Evolutionary conservation across 1,139 yeast genomes (phyloP).

Genomic region (Wickerhamomyces sp.): DNA sequence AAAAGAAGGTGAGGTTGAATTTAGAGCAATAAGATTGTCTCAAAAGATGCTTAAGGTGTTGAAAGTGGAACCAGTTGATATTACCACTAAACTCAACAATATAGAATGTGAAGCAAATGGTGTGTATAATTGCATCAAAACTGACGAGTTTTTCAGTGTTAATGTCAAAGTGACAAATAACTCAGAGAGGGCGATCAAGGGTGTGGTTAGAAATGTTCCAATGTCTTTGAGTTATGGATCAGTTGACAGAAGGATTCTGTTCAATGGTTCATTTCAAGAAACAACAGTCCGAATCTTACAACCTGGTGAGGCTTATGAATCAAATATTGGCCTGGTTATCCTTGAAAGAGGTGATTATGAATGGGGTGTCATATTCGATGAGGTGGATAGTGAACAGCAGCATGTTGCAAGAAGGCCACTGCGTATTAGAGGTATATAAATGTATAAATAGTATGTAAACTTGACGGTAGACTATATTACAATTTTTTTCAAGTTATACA

Average conservation of each 20-base stretch:
- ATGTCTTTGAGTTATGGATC: constrained; percentile 32
- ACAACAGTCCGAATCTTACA: constrained; percentile 38
- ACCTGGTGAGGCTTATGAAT: constrained; percentile 38
- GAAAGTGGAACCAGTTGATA: constrained; percentile 42
- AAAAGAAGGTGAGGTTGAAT: constrained; percentile 56
- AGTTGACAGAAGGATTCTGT: constrained; percentile 49
- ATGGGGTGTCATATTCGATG: constrained; percentile 72
- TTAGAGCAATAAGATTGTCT: constrained; percentile 61
- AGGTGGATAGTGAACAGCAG: constrained; percentile 27
- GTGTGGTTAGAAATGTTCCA: constrained; percentile 67
- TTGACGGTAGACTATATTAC: too few species aligned
- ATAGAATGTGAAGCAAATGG: constrained; percentile 16
- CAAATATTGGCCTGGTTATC: constrained; percentile 53
- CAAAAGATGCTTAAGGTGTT: constrained; percentile 46
- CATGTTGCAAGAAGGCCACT: constrained; percentile 32
- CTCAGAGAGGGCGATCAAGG: constrained; percentile 38
- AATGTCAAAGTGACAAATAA: constrained; percentile 44
- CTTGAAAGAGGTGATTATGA: constrained; percentile 72
- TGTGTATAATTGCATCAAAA: constrained; percentile 26
- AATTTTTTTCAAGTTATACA: too few species aligned
- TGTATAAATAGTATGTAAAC: background rate
- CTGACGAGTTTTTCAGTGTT: constrained; percentile 48
- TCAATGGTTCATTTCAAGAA: constrained; percentile 63
- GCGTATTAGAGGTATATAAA: constrained; percentile 27
- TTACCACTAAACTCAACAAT: constrained; percentile 31